Evolutionary conservation across 257 asterid genomes (phyloP).

Genomic region (Leonotis leonurus): DNA sequence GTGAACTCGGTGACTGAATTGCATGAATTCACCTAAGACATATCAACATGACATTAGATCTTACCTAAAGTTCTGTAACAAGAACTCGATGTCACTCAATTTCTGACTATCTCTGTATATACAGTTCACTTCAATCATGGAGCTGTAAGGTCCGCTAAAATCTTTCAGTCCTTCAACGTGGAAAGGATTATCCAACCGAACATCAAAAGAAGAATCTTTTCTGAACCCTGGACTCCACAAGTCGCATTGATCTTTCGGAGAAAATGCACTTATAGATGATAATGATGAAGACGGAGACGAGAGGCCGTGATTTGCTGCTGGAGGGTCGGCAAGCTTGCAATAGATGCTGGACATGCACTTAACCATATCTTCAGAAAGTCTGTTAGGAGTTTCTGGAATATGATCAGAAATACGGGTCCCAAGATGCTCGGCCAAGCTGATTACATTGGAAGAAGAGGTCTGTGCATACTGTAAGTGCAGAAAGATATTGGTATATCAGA

Average conservation of each 20-base stretch:
- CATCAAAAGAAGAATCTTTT: conserved; percentile 75
- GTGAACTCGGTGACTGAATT: neutral
- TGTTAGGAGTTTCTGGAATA: conserved; percentile 71
- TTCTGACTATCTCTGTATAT: conserved; percentile 75
- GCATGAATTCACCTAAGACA: neutral
- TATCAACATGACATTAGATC: neutral
- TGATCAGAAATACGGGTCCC: conserved; percentile 87
- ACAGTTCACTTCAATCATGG: conserved; percentile 87
- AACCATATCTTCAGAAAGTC: conserved; percentile 92
- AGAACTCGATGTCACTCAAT: conserved; percentile 60
- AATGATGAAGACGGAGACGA: conserved; percentile 80
- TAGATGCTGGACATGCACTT: conserved; percentile 83
- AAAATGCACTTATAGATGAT: conserved; percentile 69
- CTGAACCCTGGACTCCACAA: conserved; percentile 84
- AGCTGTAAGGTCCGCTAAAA: conserved; percentile 98
- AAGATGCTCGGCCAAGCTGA: conserved; percentile 94
- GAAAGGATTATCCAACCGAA: conserved; percentile 85
- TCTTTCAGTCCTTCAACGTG: conserved; percentile 88
- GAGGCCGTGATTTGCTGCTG: conserved; percentile 52
- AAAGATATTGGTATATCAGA: conserved; percentile 4
- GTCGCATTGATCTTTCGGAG: conserved; percentile 74
- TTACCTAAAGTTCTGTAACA: conserved; percentile 75
- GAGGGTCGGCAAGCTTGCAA: conserved; percentile 85
- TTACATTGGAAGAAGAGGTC: conserved; percentile 53
- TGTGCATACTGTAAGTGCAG: conserved; percentile 53